A percentile compares a stretch with the other conserved stretches of the same genome.
Conservation (phyloP, 495 filamentous ascomycete species). For the Penicillium lividum region DNA sequence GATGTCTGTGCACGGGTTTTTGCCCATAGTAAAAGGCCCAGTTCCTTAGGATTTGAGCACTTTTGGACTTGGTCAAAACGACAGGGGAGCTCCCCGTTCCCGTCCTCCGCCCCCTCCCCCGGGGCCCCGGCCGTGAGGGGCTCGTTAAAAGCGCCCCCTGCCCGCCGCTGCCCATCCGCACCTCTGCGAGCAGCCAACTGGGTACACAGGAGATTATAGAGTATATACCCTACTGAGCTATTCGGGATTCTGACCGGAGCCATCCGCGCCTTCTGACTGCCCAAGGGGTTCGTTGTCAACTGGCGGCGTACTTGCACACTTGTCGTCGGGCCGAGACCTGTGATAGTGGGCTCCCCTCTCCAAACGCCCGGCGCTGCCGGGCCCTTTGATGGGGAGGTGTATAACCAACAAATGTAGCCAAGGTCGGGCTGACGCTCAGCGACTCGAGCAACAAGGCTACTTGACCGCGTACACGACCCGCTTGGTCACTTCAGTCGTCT, state of each 20-base stretch:
- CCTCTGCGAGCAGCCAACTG: too few species aligned
- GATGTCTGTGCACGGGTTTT: slow-evolving; percentile 12
- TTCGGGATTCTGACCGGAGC: too few species aligned
- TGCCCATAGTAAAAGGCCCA: too few species aligned
- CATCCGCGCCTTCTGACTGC: too few species aligned
- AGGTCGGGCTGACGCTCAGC: slow-evolving; percentile 60
- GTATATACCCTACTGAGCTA: too few species aligned
- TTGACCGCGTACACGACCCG: slow-evolving; percentile 63
- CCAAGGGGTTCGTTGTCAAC: not conserved
- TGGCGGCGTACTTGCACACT: not conserved
- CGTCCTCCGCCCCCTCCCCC: too few species aligned
- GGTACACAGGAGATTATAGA: too few species aligned
- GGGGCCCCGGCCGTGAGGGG: too few species aligned
- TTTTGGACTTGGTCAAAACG: not conserved
- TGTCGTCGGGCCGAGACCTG: not conserved
- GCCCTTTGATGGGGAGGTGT: slow-evolving; percentile 18
- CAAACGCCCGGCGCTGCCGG: slow-evolving; percentile 13
- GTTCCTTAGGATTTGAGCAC: too few species aligned
- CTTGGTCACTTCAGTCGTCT: slow-evolving; percentile 57
- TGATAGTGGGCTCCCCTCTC: slow-evolving; percentile 5
- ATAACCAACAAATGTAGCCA: slow-evolving; percentile 46
- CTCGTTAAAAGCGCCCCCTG: too few species aligned
- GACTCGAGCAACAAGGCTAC: slow-evolving; percentile 66
- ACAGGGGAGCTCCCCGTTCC: too few species aligned
- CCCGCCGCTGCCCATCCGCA: too few species aligned